Evolutionary conservation across 768 basidiomycete species (phyloP).

Genomic region (Leccinum broughii): DNA sequence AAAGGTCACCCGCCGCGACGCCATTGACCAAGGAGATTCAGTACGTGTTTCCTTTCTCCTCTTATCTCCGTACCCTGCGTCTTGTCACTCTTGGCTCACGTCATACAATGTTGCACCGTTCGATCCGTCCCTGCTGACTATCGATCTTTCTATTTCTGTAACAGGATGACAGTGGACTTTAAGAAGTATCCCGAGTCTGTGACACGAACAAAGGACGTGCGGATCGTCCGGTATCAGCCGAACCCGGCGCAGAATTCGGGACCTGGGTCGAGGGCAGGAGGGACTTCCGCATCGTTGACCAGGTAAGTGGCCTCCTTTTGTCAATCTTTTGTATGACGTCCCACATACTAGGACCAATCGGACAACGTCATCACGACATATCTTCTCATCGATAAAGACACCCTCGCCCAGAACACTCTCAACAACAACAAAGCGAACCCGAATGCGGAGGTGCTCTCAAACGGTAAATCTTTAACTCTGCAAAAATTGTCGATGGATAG

Average conservation of each 20-base stretch:
- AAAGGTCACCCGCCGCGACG: conserved; percentile 63
- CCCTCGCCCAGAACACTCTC: conserved; percentile 31
- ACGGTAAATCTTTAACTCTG: conserved; percentile 14
- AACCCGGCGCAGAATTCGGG: conserved; percentile 96
- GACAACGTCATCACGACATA: conserved; percentile 31
- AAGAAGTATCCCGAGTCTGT: conserved; percentile 66
- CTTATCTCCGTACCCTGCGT: too few relatives aligned
- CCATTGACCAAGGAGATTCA: conserved; percentile 67
- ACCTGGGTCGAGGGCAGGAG: conserved; percentile 66
- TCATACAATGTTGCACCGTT: not conserved
- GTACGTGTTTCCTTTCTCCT: conserved; percentile 41
- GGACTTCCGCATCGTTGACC: conserved; percentile 32
- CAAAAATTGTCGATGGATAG: not conserved
- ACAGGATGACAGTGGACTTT: conserved; percentile 62
- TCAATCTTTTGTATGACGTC: not conserved
- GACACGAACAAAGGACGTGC: conserved; percentile 61
- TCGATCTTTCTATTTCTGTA: too few relatives aligned
- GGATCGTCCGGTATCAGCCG: conserved; percentile 84
- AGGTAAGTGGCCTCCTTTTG: conserved; percentile 7
- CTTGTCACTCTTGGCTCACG: not conserved
- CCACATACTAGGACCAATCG: conserved; percentile 25
- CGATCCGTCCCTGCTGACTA: too few relatives aligned
- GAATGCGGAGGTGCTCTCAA: conserved; percentile 22
- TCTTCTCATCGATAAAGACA: conserved; percentile 23
- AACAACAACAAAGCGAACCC: conserved; percentile 28